Evolutionary conservation across 2,329 filamentous ascomycete genomes (phyloP).

Genomic region (Calonectria ilicicola): DNA sequence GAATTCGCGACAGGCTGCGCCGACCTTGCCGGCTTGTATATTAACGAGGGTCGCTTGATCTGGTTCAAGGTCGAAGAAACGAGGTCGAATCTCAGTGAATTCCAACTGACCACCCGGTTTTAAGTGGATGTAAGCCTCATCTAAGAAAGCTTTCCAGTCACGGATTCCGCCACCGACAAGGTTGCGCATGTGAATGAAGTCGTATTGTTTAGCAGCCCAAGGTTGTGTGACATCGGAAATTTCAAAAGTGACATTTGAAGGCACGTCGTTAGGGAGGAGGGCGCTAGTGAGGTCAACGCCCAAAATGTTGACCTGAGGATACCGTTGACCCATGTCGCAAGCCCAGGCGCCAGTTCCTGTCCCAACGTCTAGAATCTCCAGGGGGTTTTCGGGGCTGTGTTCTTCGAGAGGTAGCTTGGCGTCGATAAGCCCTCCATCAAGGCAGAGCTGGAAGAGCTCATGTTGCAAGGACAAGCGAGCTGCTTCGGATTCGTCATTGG

Average conservation of each 20-base stretch:
- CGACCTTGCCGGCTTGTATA: constrained; percentile 30
- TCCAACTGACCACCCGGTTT: constrained; percentile 59
- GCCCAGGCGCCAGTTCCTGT: constrained; percentile 58
- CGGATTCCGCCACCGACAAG: constrained; percentile 58
- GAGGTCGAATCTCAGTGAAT: constrained; percentile 55
- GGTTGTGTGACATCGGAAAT: constrained; percentile 68
- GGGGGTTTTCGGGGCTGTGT: constrained; percentile 31
- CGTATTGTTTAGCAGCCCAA: constrained; percentile 51
- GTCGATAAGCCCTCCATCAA: constrained; percentile 47
- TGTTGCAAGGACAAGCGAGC: constrained; percentile 48
- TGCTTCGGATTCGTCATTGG: constrained; percentile 50
- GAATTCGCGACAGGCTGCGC: constrained; percentile 48
- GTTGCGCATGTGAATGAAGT: constrained; percentile 59
- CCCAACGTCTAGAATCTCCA: constrained; percentile 55
- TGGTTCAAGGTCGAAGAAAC: constrained; percentile 53
- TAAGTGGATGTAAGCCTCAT: constrained; percentile 53
- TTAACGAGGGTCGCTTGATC: constrained; percentile 34
- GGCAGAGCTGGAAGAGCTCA: constrained; percentile 49
- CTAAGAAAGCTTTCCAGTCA: constrained; percentile 53
- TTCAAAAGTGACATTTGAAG: constrained; percentile 69
- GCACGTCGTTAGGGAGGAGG: constrained; percentile 58
- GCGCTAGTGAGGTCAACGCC: constrained; percentile 56
- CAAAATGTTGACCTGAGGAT: constrained; percentile 53
- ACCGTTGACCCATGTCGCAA: constrained; percentile 54
- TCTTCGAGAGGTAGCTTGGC: constrained; percentile 47